A percentile compares a stretch with the other conserved stretches of the same genome.
Conservation (phyloP, 345 rosid genomes). For the Adansonia digitata region DNA sequence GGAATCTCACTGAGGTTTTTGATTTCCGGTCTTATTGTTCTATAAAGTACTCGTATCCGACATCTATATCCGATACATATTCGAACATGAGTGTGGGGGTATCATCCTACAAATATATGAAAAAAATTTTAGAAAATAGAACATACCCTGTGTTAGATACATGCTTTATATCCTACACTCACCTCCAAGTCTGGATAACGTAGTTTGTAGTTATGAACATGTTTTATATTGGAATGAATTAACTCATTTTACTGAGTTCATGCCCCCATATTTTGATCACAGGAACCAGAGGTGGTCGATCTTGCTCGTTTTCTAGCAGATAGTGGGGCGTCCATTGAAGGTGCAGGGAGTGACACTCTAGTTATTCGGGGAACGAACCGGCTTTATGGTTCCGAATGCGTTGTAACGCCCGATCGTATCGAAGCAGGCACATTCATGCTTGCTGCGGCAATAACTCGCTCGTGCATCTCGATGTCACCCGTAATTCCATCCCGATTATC, state of each 20-base stretch:
- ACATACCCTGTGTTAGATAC: too few species aligned
- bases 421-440: conserved; percentile 35
- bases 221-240: conserved; percentile 6
- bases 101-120: too few species aligned
- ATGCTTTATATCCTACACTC: too few species aligned
- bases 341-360: conserved; percentile 19
- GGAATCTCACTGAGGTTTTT: neutral
- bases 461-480: conserved; percentile 29
- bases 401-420: conserved; percentile 25
- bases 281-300: conserved; percentile 31
- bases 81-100: too few species aligned
- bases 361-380: conserved; percentile 18
- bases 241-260: neutral
- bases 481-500: conserved; percentile 22
- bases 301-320: conserved; percentile 27
- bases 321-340: conserved; percentile 27
- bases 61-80: too few species aligned
- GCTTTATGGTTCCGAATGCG: conserved; percentile 22
- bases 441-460: conserved; percentile 36
- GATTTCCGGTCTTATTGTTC: neutral
- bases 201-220: neutral
- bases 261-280: neutral
- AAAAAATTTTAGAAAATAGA: too few species aligned
- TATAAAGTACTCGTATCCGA: too few species aligned
- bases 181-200: too few species aligned